Base-by-base conservation (phyloP, 148 eudicot species). In the Persicaria maculosa region DNA sequence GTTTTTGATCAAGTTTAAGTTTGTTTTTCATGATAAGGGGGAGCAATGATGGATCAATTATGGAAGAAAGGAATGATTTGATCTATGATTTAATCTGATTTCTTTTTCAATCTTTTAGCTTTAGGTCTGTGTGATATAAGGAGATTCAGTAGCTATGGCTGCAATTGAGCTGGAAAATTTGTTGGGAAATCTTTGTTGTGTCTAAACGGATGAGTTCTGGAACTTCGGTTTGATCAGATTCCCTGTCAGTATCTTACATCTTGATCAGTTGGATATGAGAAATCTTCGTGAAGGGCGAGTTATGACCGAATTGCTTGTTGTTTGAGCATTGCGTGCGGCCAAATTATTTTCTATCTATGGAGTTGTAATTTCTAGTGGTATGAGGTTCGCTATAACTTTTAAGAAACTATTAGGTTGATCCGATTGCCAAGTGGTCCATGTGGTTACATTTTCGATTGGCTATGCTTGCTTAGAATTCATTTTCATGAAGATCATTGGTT, bases 81-180 rank as follows among this genome's bases (percentile, higher is more conserved):
- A 62, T 62, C 44, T 62, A 36, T 58, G 58, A 19, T 53, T 53
- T 53, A 53, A 17, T 15, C 58, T 53, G 19, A 16, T 53, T 53
- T 15, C 1, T 31, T 31, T 31, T 7, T 53, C 58, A 53, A 53
- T 0, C 14, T 53, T 2, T 4, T 53, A 53, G 58, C 55, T 52
- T 52, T 52, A 12, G 14, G 14, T 52, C 55, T 52, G 59, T 54
- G 59, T 54, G 22, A 1, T 17, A 31, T 31, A 31, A 31, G 14
- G 57, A 12, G 57, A 52, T 52, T 17, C 57, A 52, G 57, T 15
- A 52, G 57, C 14, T 52, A 52, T 15, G 22, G 19, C 59, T 54
- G 59, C 59, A 54, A 54, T 54, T 54, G 59, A n/a, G 59, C 59
- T 54, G 59, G 59, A n/a, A n/a, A 54, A n/a, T 54, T 16, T 54